Evolutionary conservation across 257 asterid species (phyloP).

Genomic region (Solanum etuberosum): DNA sequence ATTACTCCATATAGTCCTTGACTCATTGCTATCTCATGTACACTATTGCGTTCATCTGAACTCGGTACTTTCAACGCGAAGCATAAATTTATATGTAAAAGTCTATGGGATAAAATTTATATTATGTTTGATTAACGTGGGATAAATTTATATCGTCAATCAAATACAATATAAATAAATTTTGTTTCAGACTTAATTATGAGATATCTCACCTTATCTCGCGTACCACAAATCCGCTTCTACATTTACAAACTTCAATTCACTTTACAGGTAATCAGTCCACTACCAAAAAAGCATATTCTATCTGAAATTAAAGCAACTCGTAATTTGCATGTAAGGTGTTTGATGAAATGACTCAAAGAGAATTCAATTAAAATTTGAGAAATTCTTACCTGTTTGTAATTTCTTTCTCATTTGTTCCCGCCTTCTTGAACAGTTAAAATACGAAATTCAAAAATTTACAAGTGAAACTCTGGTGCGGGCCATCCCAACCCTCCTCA

Average conservation of each 20-base stretch:
- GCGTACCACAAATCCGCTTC: neutral
- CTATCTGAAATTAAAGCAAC: neutral
- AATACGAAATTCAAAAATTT: no score
- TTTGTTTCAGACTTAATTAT: neutral
- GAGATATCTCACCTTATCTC: neutral
- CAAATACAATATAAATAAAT: neutral
- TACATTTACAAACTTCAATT: neutral
- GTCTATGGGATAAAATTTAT: no score
- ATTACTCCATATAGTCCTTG: neutral
- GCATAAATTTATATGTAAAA: neutral
- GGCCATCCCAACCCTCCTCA: neutral
- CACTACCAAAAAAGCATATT: neutral
- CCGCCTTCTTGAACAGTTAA: no score
- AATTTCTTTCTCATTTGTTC: neutral
- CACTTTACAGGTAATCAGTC: neutral
- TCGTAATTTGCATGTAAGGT: neutral
- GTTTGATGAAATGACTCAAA: neutral
- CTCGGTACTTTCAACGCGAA: neutral
- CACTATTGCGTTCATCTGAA: accelerated
- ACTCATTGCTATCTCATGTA: neutral
- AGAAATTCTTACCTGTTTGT: neutral
- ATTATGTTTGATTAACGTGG: neutral
- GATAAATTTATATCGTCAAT: neutral
- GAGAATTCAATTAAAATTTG: neutral
- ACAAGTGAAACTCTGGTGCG: neutral